Conservation (phyloP, 345 rosid genomes). For the Eucalyptus caleyi region DNA sequence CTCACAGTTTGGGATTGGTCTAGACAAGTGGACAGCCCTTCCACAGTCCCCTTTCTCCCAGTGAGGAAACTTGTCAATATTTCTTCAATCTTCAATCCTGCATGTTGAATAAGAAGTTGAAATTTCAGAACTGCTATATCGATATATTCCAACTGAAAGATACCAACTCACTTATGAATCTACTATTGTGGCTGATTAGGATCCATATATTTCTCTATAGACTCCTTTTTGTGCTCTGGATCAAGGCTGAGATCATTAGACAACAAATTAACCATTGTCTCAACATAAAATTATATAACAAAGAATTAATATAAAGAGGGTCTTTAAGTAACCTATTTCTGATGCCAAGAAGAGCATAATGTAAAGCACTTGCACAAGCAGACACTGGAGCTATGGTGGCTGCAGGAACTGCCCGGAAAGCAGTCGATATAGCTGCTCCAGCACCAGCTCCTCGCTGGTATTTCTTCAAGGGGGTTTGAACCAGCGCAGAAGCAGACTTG, state of each 20-base stretch:
- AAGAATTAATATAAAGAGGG: background rate
- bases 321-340: conserved; percentile 54
- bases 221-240: conserved; percentile 91
- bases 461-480: conserved; percentile 63
- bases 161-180: conserved; percentile 1
- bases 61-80: background rate
- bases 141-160: background rate
- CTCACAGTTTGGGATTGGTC: background rate
- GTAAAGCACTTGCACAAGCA: conserved; percentile 75
- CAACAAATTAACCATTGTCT: background rate
- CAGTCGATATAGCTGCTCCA: conserved; percentile 75
- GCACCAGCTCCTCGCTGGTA: conserved; percentile 85
- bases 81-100: background rate
- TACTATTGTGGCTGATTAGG: conserved; percentile 30
- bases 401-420: conserved; percentile 70
- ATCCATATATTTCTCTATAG: conserved; percentile 93
- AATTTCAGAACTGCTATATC: background rate
- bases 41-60: background rate
- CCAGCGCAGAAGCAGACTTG: conserved; percentile 83
- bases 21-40: background rate
- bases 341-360: conserved; percentile 76
- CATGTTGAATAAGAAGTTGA: background rate
- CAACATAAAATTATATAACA: background rate
- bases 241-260: conserved; percentile 63
- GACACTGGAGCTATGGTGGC: conserved; percentile 93